Conservation (phyloP, 2,329 filamentous ascomycete genomes). For the Thielaviopsis euricoi region DNA sequence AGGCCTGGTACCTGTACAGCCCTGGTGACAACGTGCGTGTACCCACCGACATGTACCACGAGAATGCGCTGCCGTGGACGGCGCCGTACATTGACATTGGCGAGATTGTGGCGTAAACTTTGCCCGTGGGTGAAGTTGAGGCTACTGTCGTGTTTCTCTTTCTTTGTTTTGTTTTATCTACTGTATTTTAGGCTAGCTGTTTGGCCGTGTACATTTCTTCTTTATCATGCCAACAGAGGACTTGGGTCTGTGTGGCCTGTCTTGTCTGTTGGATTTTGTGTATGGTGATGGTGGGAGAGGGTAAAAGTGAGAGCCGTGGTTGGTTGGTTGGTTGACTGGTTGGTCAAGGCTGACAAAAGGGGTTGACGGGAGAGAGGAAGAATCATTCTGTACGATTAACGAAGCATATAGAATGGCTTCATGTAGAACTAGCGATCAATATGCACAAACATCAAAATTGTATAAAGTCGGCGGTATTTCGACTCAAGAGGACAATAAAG, state of each 20-base stretch:
- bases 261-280: background rate
- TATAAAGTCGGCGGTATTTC: background rate
- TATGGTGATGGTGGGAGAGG: background rate
- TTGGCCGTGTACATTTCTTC: constrained; percentile 11
- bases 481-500: background rate
- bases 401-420: constrained; percentile 11
- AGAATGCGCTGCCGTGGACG: constrained; percentile 46
- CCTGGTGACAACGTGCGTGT: constrained; percentile 48
- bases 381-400: constrained; percentile 12
- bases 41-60: constrained; percentile 52
- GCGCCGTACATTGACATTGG: constrained; percentile 54
- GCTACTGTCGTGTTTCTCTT: background rate
- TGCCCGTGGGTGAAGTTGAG: too few relatives aligned
- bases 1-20: constrained; percentile 93
- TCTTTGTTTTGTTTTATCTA: background rate
- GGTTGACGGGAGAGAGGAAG: background rate
- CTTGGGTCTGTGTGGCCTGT: background rate
- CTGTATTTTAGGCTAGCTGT: constrained; percentile 3
- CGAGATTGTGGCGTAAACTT: constrained; percentile 44
- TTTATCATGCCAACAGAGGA: background rate
- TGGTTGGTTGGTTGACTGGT: background rate
- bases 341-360: background rate
- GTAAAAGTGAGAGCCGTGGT: background rate
- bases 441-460: constrained; percentile 7
- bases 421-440: constrained; percentile 11